A percentile compares a stretch with the other conserved stretches of the same genome.
Evolutionary conservation across 2,329 filamentous ascomycete genomes (phyloP).

Genomic region (Cercospora sp.): DNA sequence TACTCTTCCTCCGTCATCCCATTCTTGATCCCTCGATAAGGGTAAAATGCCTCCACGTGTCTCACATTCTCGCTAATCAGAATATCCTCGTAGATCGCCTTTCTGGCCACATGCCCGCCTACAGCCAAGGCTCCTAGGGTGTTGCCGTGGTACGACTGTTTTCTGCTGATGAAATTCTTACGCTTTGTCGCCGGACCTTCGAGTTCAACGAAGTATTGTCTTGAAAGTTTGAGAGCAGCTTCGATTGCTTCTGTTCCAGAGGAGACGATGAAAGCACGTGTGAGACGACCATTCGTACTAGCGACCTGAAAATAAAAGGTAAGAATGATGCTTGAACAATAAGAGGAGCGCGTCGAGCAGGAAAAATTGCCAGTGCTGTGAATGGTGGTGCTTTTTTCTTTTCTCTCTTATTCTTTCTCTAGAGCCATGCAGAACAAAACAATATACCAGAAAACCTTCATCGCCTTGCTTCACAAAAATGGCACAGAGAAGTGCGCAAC

Average conservation of each 20-base stretch:
- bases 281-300: slow-evolving; percentile 53
- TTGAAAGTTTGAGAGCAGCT: slow-evolving; percentile 51
- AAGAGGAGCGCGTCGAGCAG: too few species aligned
- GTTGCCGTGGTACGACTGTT: slow-evolving; percentile 54
- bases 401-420: too few species aligned
- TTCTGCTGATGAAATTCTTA: slow-evolving; percentile 47
- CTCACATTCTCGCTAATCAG: slow-evolving; percentile 36
- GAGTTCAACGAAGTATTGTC: slow-evolving; percentile 52
- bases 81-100: slow-evolving; percentile 40
- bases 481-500: too few species aligned
- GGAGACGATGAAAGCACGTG: slow-evolving; percentile 56
- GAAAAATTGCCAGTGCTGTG: too few species aligned
- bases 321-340: too few species aligned
- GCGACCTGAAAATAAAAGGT: slow-evolving; percentile 32
- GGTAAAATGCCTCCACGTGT: slow-evolving; percentile 36
- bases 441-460: too few species aligned
- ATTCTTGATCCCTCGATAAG: slow-evolving; percentile 41
- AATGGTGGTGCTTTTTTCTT: too few species aligned
- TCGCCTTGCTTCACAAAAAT: too few species aligned
- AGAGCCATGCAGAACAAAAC: too few species aligned
- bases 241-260: slow-evolving; percentile 53
- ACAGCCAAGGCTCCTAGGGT: slow-evolving; percentile 51
- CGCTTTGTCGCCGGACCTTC: slow-evolving; percentile 47
- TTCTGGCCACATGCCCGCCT: slow-evolving; percentile 41
- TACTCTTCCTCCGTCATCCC: slow-evolving; percentile 47